Evolutionary conservation across 192 early-diverging fungal species (phyloP).

Genomic region (Neocallimastix lanati): DNA sequence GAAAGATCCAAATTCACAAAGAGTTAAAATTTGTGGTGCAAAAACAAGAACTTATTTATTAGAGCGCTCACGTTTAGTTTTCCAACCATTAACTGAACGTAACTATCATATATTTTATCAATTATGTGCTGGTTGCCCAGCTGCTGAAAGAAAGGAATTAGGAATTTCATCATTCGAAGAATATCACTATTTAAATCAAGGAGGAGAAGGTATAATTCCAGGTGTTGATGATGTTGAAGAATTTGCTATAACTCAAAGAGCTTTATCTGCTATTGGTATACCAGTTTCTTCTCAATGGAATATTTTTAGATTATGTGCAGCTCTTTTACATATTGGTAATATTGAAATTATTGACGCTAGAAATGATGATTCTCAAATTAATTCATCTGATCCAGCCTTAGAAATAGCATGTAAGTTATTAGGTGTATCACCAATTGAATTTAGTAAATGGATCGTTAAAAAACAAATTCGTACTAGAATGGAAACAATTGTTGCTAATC

Average conservation of each 20-base stretch:
- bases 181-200: constrained; percentile 82
- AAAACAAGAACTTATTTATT: too few species aligned
- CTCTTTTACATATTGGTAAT: constrained; percentile 88
- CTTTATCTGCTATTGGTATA: constrained; percentile 72
- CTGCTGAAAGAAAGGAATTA: constrained; percentile 62
- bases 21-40: constrained; percentile 73
- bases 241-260: constrained; percentile 71
- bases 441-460: constrained; percentile 88
- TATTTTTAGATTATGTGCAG: constrained; percentile 80
- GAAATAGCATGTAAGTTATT: constrained; percentile 48
- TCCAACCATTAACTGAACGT: constrained; percentile 65
- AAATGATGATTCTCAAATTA: constrained; percentile 44
- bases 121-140: too few species aligned
- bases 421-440: constrained; percentile 55
- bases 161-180: constrained; percentile 50
- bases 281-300: constrained; percentile 57
- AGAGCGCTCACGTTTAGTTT: constrained; percentile 86
- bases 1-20: constrained; percentile 16
- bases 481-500: constrained; percentile 76
- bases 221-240: constrained; percentile 86
- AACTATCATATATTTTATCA: constrained; percentile 99
- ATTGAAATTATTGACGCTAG: constrained; percentile 58
- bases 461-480: constrained; percentile 76
- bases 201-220: constrained; percentile 50
- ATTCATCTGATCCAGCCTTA: constrained; percentile 59